Evolutionary conservation across 2,329 filamentous ascomycete species (phyloP).

Genomic region (Penicillium sp.): DNA sequence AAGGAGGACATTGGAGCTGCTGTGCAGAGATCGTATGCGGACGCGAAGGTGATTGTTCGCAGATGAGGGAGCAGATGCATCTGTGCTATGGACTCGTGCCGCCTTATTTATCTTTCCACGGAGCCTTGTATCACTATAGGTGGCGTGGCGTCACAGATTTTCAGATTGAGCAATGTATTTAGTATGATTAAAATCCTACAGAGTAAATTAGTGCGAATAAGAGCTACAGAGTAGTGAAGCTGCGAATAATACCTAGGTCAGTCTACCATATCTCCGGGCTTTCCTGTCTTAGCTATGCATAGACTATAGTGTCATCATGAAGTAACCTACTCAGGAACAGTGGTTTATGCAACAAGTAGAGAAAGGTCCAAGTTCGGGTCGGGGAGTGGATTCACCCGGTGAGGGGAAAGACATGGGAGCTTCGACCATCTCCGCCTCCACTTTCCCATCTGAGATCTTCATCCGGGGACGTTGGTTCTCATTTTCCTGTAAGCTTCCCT

Average conservation of each 20-base stretch:
- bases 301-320: too few relatives aligned
- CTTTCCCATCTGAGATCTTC: neutral
- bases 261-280: too few relatives aligned
- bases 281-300: too few relatives aligned
- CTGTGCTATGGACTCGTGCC: neutral
- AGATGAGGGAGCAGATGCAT: constrained; percentile 22
- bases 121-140: neutral
- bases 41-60: constrained; percentile 29
- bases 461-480: neutral
- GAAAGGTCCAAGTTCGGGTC: too few relatives aligned
- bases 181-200: too few relatives aligned
- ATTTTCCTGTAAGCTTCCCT: neutral
- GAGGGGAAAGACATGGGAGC: neutral
- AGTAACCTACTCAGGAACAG: too few relatives aligned
- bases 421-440: neutral
- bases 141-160: neutral
- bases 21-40: constrained; percentile 32
- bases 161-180: too few relatives aligned
- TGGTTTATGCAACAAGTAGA: too few relatives aligned
- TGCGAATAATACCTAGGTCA: too few relatives aligned
- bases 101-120: neutral
- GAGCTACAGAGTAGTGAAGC: too few relatives aligned
- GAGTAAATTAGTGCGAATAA: too few relatives aligned
- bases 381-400: neutral
- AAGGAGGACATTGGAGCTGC: constrained; percentile 32